A percentile compares a stretch with the other conserved stretches of the same genome.
Evolutionary conservation across 1,284 basidiomycete species (phyloP).

Genomic region (Rhodotorula sp.): DNA sequence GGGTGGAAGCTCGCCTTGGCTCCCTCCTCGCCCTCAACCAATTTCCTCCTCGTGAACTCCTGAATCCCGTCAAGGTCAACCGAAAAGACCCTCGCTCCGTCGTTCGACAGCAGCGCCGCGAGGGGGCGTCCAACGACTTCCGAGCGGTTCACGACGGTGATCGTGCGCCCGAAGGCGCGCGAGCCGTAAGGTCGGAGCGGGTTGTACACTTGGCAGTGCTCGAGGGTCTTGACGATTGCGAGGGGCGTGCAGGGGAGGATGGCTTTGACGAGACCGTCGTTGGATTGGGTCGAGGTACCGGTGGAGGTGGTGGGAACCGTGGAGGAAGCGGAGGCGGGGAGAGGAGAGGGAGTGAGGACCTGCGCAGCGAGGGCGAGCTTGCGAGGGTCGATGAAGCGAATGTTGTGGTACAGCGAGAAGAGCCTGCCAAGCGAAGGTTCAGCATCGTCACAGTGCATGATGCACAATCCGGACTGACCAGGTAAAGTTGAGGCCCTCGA

Average conservation of each 20-base stretch:
- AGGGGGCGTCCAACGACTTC: constrained; percentile 95
- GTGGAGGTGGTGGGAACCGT: constrained; percentile 34
- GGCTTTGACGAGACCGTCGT: constrained; percentile 67
- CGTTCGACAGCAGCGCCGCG: constrained; percentile 88
- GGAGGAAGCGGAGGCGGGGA: constrained; percentile 22
- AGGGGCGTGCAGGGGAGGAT: constrained; percentile 96
- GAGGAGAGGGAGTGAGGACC: constrained; percentile 33
- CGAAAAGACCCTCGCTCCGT: constrained; percentile 90
- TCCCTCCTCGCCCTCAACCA: constrained; percentile 17
- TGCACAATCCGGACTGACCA: constrained; percentile 15
- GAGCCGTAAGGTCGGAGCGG: constrained; percentile 87
- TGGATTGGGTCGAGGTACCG: constrained; percentile 52
- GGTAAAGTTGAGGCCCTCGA: constrained; percentile 86
- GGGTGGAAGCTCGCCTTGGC: constrained; percentile 62
- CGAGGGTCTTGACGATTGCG: constrained; percentile 88
- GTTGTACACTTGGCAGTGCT: constrained; percentile 89
- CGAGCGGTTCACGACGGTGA: constrained; percentile 95
- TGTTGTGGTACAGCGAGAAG: constrained; percentile 93
- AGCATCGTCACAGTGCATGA: neutral
- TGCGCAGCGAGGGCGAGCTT: constrained; percentile 43
- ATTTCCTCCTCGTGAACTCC: constrained; percentile 52
- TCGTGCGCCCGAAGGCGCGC: constrained; percentile 84
- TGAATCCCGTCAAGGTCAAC: constrained; percentile 92
- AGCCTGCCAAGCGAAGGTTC: constrained; percentile 47
- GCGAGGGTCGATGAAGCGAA: constrained; percentile 51